Conservation (phyloP, 2,329 filamentous ascomycete genomes). For the Aspergillus sp. region DNA sequence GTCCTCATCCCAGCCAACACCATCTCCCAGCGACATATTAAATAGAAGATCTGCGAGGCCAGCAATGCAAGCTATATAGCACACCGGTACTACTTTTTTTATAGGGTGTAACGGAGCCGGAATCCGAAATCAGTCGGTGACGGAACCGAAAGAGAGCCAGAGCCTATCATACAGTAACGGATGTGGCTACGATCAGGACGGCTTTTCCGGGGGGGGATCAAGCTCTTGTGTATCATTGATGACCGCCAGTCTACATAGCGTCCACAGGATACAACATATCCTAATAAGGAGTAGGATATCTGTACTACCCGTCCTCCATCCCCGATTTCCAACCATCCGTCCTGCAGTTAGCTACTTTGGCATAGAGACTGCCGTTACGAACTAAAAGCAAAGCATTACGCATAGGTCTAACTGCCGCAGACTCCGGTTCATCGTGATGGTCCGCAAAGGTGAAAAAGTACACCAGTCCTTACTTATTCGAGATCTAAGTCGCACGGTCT, state of each 20-base stretch:
- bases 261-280: not conserved
- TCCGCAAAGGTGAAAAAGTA: not conserved
- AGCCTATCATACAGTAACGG: not conserved
- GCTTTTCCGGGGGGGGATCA: not conserved
- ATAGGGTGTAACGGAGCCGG: not conserved
- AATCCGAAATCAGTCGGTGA: not conserved
- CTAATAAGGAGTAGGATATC: not conserved
- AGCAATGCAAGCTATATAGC: not conserved
- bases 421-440: not conserved
- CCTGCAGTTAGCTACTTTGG: not conserved
- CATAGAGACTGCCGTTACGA: not conserved
- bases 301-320: not conserved
- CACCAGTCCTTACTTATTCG: not conserved
- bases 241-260: not conserved
- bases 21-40: not conserved
- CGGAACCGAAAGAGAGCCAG: not conserved
- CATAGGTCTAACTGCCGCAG: not conserved
- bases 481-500: not conserved
- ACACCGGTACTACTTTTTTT: not conserved
- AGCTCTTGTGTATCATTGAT: too few species aligned
- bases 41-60: not conserved
- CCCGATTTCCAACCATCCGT: not conserved
- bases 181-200: not conserved
- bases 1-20: not conserved
- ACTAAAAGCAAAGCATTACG: not conserved